phyloP scores from a whole-genome alignment of 2,329 filamentous ascomycete species.

The Metarhizium guizhouense region DNA sequence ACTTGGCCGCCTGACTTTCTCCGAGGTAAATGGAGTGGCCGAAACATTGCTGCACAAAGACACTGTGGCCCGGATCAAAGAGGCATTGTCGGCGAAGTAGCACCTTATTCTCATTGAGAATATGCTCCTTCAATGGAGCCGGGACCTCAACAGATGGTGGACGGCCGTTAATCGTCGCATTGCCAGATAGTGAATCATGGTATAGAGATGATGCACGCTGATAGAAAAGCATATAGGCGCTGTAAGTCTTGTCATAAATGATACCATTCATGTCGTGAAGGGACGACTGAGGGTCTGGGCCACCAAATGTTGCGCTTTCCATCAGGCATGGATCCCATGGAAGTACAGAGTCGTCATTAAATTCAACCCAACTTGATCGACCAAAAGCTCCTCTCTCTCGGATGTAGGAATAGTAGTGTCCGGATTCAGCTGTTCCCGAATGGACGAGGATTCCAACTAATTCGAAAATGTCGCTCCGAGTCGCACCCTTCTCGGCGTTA shows the following conservation, averaged over 20 bases:
- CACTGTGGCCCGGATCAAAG: conserved; percentile 62
- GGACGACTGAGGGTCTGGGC: conserved; percentile 42
- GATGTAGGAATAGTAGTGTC: conserved; percentile 96
- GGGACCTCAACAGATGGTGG: conserved; percentile 36
- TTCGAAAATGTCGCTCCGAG: conserved; percentile 70
- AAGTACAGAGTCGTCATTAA: conserved; percentile 82
- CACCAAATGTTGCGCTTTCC: conserved; percentile 73
- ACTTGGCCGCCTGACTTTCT: conserved; percentile 8
- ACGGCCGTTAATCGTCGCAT: conserved; percentile 6
- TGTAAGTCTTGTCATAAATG: conserved; percentile 62
- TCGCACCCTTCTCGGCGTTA: conserved; percentile 44
- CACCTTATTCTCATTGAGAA: conserved; percentile 62
- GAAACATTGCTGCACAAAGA: conserved; percentile 57
- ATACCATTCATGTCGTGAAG: conserved; percentile 36
- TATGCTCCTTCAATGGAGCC: conserved; percentile 42
- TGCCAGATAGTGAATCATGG: conserved; percentile 9
- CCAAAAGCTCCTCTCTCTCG: conserved; percentile 59
- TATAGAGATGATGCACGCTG: conserved; percentile 64
- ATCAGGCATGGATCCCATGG: conserved; percentile 67
- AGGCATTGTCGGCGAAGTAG: conserved; percentile 71
- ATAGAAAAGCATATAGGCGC: conserved; percentile 98
- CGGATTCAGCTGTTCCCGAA: conserved; percentile 83
- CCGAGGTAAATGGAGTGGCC: conserved; percentile 42
- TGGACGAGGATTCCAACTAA: conserved; percentile 94
- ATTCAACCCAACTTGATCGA: conserved; percentile 67